Base-by-base conservation (phyloP, 169 alveolate genomes). In the Eimeria falciformis region DNA sequence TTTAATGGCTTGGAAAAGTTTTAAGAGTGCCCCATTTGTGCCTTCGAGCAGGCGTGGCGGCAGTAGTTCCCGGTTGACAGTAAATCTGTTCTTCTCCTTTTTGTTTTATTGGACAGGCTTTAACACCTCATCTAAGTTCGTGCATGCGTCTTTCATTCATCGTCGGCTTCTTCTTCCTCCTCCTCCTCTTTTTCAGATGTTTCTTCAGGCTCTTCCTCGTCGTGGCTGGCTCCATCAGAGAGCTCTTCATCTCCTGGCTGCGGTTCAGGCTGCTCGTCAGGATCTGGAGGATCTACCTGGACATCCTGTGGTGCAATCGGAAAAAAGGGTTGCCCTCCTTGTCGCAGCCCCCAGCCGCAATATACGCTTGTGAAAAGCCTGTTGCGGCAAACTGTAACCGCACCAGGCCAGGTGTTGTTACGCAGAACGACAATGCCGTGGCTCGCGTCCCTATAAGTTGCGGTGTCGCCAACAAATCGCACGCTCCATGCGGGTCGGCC, bases 221-320 rank as follows among this genome's bases (percentile, higher is more conserved):
- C 92, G 27, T 68, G 85, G n/a, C 85, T 86, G 29, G 92, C 92
- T 5, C 92, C 92, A 50, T 86, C 92, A 21, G 92, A 86, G 25
- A 47, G 94, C 58, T 90, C 93, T 0, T 90, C 97, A 29, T 88
- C 95, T n/a, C 93, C 84, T 25, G 97, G 97, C 45, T 95, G 95
- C 29, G 98, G 98, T 94, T 96, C 97, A 56, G 96, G 96, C 90
- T 94, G 96, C 75, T 96, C 98, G n/a, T 77, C 94, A 46, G 84
- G 78, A 53, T 96, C 98, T 27, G 65, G 94, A 25, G 97, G 97
- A 78, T 96, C 98, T 65, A 81, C 87, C 65, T 81, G 94, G 14
- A 96, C 93, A 65, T 96, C 97, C 2, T 40, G 53, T 18, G 97
- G 97, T 17, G 95, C 95, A 65, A 95, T 91, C 40, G 98, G 98